Percentiles rank a stretch among this genome's conserved stretches.
phyloP scores from a whole-genome alignment of 768 basidiomycete genomes.

The Dioszegia crocea region DNA sequence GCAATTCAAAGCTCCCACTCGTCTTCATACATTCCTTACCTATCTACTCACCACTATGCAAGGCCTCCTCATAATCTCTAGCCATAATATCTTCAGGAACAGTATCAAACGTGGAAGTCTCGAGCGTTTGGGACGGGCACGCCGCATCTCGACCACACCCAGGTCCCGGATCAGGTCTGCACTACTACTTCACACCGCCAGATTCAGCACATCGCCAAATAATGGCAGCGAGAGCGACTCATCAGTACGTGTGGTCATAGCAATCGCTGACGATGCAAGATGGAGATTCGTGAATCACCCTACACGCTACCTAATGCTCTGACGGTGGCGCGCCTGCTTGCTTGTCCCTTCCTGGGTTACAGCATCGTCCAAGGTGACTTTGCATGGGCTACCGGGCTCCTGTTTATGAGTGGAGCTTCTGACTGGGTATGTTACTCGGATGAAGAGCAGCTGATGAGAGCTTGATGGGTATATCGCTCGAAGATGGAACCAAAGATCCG shows the following conservation, averaged over 20 bases:
- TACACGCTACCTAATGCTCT: constrained; percentile 91
- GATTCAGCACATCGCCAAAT: too few relatives aligned
- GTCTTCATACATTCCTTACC: too few relatives aligned
- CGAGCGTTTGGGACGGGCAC: too few relatives aligned
- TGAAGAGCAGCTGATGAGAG: constrained; percentile 52
- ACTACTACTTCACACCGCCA: too few relatives aligned
- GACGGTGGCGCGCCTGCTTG: constrained; percentile 76
- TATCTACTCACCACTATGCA: too few relatives aligned
- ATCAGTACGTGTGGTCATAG: background rate
- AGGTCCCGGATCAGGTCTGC: too few relatives aligned
- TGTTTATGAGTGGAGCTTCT: constrained; percentile 86
- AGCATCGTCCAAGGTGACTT: constrained; percentile 78
- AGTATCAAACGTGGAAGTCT: too few relatives aligned
- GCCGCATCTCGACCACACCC: too few relatives aligned
- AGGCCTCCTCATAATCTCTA: too few relatives aligned
- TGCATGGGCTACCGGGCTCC: constrained; percentile 69
- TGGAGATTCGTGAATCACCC: constrained; percentile 46
- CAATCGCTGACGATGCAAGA: background rate
- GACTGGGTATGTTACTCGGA: constrained; percentile 65
- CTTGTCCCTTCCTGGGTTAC: constrained; percentile 91
- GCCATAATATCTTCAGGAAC: too few relatives aligned
- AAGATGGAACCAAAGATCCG: constrained; percentile 75
- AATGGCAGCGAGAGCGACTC: background rate
- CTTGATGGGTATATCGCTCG: constrained; percentile 88
- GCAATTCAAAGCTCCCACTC: too few relatives aligned